A percentile compares a stretch with the other conserved stretches of the same genome.
Conservation (phyloP, 306 rosid species). For the Medicago lupulina region DNA sequence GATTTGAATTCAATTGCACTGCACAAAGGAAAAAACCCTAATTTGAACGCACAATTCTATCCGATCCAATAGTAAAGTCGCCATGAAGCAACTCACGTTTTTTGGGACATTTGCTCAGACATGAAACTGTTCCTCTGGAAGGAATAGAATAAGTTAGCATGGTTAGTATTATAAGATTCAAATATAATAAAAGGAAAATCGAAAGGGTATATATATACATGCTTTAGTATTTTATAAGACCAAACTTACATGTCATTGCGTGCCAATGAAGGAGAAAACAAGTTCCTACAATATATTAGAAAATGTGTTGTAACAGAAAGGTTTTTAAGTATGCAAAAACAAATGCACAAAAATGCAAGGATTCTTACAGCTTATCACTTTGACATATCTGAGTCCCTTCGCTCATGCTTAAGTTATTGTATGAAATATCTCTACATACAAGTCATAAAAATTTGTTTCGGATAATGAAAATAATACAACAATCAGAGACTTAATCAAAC, state of each 20-base stretch:
- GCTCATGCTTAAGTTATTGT: constrained; percentile 55
- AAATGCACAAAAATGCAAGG: constrained; percentile 17
- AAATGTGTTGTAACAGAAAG: constrained; percentile 12
- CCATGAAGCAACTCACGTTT: constrained; percentile 47
- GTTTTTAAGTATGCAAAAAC: background rate
- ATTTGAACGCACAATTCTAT: too few species aligned
- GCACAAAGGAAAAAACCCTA: too few species aligned
- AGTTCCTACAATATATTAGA: constrained; percentile 41
- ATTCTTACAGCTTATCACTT: constrained; percentile 54
- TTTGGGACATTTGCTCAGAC: constrained; percentile 53
- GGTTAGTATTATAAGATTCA: background rate
- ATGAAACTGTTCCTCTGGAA: constrained; percentile 54
- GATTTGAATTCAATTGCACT: too few species aligned
- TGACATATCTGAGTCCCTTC: constrained; percentile 44
- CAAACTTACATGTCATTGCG: constrained; percentile 45
- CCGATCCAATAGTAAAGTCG: background rate
- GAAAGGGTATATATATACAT: background rate
- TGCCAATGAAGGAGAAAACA: constrained; percentile 44
- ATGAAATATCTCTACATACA: constrained; percentile 72
- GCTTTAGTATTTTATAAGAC: background rate
- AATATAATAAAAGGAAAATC: background rate
- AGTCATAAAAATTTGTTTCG: constrained; percentile 40
- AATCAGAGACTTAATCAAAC: constrained; percentile 3
- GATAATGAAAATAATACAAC: background rate
- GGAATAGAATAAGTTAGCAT: constrained; percentile 38